Evolutionary conservation across 2,329 filamentous ascomycete genomes (phyloP).

Genomic region (Penicillium sp.): DNA sequence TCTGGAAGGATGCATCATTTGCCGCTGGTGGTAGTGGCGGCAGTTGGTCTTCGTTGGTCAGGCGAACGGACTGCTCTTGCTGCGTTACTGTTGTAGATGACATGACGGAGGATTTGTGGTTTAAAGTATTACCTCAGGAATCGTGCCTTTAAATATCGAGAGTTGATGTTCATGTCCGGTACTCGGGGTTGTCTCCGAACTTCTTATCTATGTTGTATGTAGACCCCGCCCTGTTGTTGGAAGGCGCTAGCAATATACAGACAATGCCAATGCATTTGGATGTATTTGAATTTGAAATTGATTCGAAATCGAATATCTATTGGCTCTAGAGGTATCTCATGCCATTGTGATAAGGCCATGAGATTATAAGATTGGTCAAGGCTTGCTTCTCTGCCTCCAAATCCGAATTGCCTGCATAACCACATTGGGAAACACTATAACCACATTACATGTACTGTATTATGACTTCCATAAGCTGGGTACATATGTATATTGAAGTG

Average conservation of each 20-base stretch:
- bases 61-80: slow-evolving; percentile 13
- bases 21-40: slow-evolving; percentile 18
- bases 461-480: neutral
- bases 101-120: slow-evolving; percentile 3
- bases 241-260: slow-evolving; percentile 11
- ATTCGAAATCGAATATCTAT: neutral
- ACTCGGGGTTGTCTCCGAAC: neutral
- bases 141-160: neutral
- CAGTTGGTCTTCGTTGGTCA: slow-evolving; percentile 18
- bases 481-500: neutral
- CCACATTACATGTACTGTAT: no score
- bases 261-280: neutral
- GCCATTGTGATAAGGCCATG: neutral
- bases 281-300: neutral
- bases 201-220: slow-evolving; percentile 14
- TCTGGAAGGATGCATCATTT: slow-evolving; percentile 27
- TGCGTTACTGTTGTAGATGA: slow-evolving; percentile 13
- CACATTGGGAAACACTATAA: no score
- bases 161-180: neutral
- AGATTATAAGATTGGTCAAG: neutral
- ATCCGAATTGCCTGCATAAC: neutral
- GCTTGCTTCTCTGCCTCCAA: neutral
- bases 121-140: neutral
- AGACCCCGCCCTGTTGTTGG: slow-evolving; percentile 14
- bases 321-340: neutral